Conservation (phyloP, 1,139 yeast genomes). For the Yamadazyma mexicana region DNA sequence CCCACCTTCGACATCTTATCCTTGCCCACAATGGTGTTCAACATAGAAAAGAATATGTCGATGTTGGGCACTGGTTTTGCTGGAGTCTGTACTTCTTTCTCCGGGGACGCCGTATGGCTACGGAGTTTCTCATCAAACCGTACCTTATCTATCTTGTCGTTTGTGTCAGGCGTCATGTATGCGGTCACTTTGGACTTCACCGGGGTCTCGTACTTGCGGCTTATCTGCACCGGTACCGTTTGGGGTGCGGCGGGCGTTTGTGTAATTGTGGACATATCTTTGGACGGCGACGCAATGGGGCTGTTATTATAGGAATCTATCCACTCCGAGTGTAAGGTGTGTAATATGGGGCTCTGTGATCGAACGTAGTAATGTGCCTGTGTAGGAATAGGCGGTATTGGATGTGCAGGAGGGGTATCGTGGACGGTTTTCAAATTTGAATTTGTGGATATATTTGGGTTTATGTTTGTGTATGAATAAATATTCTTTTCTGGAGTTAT, state of each 20-base stretch:
- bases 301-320: slow-evolving; percentile 29
- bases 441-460: neutral
- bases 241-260: slow-evolving; percentile 16
- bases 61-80: slow-evolving; percentile 12
- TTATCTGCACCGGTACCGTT: slow-evolving; percentile 8
- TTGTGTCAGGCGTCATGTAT: slow-evolving; percentile 26
- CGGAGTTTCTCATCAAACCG: slow-evolving; percentile 13
- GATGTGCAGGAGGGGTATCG: neutral
- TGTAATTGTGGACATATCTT: slow-evolving; percentile 16
- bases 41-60: slow-evolving; percentile 53
- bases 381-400: neutral
- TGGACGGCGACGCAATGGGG: slow-evolving; percentile 26
- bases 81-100: neutral
- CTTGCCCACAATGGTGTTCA: slow-evolving; percentile 62
- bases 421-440: neutral
- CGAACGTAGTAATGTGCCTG: neutral
- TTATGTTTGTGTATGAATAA: neutral
- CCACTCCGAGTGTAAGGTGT: slow-evolving; percentile 40
- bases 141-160: slow-evolving; percentile 14
- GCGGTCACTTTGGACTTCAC: slow-evolving; percentile 16
- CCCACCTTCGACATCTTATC: slow-evolving; percentile 68
- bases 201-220: slow-evolving; percentile 20
- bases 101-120: slow-evolving; percentile 10
- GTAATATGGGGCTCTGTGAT: slow-evolving; percentile 19
- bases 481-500: neutral